Evolutionary conservation across 495 filamentous ascomycete genomes (phyloP).

Genomic region (Hyaloscypha hepaticicola): DNA sequence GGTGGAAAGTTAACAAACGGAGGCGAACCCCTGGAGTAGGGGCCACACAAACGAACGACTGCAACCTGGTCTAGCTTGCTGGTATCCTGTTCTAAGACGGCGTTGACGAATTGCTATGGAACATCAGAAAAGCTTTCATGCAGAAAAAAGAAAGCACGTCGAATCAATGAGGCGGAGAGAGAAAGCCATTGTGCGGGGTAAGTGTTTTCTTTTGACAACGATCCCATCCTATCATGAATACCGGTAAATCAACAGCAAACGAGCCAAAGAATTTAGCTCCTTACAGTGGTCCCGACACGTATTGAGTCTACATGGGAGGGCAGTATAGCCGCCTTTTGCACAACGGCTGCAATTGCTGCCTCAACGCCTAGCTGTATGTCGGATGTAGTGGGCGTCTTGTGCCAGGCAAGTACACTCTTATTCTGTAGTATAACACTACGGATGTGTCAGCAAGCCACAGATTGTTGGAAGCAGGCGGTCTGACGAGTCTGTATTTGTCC

Average conservation of each 20-base stretch:
- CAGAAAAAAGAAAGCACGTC: neutral
- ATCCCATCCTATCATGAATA: neutral
- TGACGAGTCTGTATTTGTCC: conserved; percentile 60
- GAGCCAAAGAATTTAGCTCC: neutral
- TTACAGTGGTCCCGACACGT: conserved; percentile 57
- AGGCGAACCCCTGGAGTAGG: conserved; percentile 43
- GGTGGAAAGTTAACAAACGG: conserved; percentile 47
- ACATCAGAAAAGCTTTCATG: conserved; percentile 2
- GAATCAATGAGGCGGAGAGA: neutral
- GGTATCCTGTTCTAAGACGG: conserved; percentile 47
- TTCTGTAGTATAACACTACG: conserved; percentile 32
- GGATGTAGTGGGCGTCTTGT: conserved; percentile 57
- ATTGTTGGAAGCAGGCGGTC: conserved; percentile 27
- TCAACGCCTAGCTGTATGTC: conserved; percentile 57
- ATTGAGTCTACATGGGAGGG: conserved; percentile 49
- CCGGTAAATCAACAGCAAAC: too few relatives aligned
- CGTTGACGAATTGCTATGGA: conserved; percentile 50
- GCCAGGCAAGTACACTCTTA: conserved; percentile 47
- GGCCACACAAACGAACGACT: conserved; percentile 46
- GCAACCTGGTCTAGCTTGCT: conserved; percentile 47
- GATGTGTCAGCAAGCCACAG: neutral
- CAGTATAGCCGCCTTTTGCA: conserved; percentile 40
- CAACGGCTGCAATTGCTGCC: conserved; percentile 46
- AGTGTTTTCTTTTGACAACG: neutral
- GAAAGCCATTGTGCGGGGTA: neutral